A percentile compares a stretch with the other conserved stretches of the same genome.
phyloP scores from a whole-genome alignment of 345 rosid genomes.

The Euphorbia peplus region DNA sequence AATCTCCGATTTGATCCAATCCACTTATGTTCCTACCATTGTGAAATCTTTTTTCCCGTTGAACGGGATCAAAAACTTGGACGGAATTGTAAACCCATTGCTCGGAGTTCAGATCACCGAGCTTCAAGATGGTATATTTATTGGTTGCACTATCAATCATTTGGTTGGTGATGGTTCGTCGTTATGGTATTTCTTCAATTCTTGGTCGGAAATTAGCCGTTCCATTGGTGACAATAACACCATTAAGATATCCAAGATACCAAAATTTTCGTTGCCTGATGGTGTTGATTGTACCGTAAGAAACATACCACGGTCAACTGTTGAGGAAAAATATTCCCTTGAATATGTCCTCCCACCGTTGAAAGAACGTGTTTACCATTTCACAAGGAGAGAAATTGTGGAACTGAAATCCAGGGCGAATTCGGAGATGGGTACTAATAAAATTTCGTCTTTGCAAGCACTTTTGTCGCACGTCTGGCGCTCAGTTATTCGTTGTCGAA shows the following conservation, averaged over 20 bases:
- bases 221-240: neutral
- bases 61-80: slow-evolving; percentile 28
- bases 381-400: slow-evolving; percentile 6
- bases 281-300: slow-evolving; percentile 8
- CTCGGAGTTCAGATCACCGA: slow-evolving; percentile 47
- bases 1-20: slow-evolving; percentile 19
- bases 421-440: neutral
- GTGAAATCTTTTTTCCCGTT: slow-evolving; percentile 42
- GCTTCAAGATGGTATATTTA: slow-evolving; percentile 40
- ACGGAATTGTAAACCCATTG: slow-evolving; percentile 36
- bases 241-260: slow-evolving; percentile 18
- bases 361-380: slow-evolving; percentile 17
- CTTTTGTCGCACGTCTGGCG: slow-evolving; percentile 23
- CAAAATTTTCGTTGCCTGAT: slow-evolving; percentile 11
- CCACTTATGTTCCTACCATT: slow-evolving; percentile 28
- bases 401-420: slow-evolving; percentile 13
- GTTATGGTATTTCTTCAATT: slow-evolving; percentile 46
- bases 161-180: slow-evolving; percentile 34
- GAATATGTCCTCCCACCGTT: neutral
- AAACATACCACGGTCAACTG: slow-evolving; percentile 1
- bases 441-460: slow-evolving; percentile 28
- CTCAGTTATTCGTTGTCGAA: neutral
- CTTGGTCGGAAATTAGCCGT: slow-evolving; percentile 41
- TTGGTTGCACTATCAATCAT: slow-evolving; percentile 42
- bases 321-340: neutral